phyloP scores from a whole-genome alignment of 2,329 filamentous ascomycete species.

The Emydomyces testavorans region DNA sequence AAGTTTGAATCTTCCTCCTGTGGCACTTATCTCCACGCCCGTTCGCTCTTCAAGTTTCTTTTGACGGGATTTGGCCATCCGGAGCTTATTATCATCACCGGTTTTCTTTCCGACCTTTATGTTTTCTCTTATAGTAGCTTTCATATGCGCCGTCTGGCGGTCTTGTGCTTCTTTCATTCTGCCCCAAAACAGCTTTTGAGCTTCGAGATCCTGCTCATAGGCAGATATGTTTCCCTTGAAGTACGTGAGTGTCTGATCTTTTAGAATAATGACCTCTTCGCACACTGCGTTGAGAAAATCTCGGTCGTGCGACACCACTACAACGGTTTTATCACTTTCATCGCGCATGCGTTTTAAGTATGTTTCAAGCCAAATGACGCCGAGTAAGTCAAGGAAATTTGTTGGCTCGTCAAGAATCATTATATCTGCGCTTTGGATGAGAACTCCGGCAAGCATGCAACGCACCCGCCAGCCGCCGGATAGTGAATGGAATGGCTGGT shows the following conservation, averaged over 20 bases:
- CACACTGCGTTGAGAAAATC: conserved; percentile 68
- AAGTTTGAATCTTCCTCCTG: conserved; percentile 66
- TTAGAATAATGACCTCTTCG: conserved; percentile 62
- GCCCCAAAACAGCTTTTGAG: conserved; percentile 52
- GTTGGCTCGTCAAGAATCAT: conserved; percentile 78
- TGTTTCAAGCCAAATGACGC: conserved; percentile 73
- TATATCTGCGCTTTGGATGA: conserved; percentile 64
- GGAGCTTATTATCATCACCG: conserved; percentile 72
- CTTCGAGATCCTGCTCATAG: conserved; percentile 58
- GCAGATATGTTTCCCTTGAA: conserved; percentile 64
- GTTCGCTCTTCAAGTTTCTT: conserved; percentile 74
- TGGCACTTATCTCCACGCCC: conserved; percentile 62
- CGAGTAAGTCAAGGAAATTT: conserved; percentile 71
- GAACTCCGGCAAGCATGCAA: conserved; percentile 50
- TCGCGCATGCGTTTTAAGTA: conserved; percentile 52
- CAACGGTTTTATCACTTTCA: conserved; percentile 48
- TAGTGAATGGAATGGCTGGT: conserved; percentile 50
- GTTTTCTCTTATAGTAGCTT: conserved; percentile 63
- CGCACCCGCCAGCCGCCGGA: conserved; percentile 72
- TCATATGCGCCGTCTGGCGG: conserved; percentile 66
- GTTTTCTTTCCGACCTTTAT: conserved; percentile 63
- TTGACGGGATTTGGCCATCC: conserved; percentile 72
- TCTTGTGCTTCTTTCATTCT: conserved; percentile 76
- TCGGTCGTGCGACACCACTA: conserved; percentile 75
- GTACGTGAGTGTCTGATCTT: conserved; percentile 57